Base-by-base conservation (phyloP, 208 protist genomes). In the Wallacemonas sp. region DNA sequence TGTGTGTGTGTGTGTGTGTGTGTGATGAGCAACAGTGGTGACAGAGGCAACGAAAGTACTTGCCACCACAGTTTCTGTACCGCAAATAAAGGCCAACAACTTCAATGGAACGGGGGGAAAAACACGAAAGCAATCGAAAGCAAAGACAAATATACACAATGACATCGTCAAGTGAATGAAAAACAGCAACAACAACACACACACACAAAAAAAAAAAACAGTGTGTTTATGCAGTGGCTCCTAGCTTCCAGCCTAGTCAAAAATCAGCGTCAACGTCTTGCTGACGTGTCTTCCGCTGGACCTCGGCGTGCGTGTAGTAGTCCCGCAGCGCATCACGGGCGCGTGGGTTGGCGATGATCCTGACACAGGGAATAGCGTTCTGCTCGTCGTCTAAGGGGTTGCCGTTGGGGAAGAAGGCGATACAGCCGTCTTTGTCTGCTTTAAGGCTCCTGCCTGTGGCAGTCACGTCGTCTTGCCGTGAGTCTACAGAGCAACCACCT, bases 61-160 rank as follows among this genome's bases (percentile, higher is more conserved):
- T n/a, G n/a, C n/a, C n/a, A n/a, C n/a, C n/a, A n/a, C n/a, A n/a
- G n/a, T n/a, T n/a, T n/a, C n/a, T n/a, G n/a, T n/a, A n/a, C n/a
- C n/a, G n/a, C n/a, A n/a, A n/a, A n/a, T n/a, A n/a, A n/a, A n/a
- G n/a, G 36, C 14, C 36, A 41, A 41, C 36, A 41, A 41, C 36
- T 6, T 41, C 14, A 41, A 17, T 41, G 36, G 6, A 14, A 14
- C 21, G n/a, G 26, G 15, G 56, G n/a, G n/a, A n/a, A n/a, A n/a
- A n/a, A 72, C 53, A 1, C 44, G 47, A 2, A 72, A 71, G 26
- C 12, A 22, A 64, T 19, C 44, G 27, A 71, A 64, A 64, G 51
- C 46, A 49, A 26, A 49, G 44, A 26, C 44, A 49, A 4, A 41
- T 31, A 58, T 22, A n/a, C 14, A 14, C 36, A 41, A 41, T n/a